Evolutionary conservation across 1,139 yeast genomes (phyloP).

Genomic region (Scheffersomyces cryptocercus): DNA sequence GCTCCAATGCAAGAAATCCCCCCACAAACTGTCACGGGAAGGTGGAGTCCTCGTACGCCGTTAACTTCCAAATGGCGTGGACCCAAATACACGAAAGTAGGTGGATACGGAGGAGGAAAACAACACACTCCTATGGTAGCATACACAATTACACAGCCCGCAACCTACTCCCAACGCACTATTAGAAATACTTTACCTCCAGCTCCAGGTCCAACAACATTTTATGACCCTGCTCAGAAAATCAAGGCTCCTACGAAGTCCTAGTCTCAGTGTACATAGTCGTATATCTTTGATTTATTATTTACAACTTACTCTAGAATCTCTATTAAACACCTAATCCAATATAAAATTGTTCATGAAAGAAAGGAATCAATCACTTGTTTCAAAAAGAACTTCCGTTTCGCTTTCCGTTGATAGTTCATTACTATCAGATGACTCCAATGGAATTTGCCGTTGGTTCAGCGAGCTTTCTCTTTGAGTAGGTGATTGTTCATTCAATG

Average conservation of each 20-base stretch:
- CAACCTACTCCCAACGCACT: not conserved
- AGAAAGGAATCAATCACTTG: not conserved
- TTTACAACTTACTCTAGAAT: no score
- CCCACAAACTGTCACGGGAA: not conserved
- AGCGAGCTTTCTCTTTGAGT: no score
- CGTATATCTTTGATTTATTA: no score
- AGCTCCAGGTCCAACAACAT: not conserved
- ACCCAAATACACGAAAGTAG: not conserved
- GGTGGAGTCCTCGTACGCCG: not conserved
- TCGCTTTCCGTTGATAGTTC: conserved; percentile 9
- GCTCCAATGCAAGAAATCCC: conserved; percentile 5
- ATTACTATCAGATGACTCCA: conserved; percentile 1
- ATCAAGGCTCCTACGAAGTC: not conserved
- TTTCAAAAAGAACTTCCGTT: conserved; percentile 14
- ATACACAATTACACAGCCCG: conserved; percentile 6
- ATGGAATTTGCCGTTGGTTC: no score
- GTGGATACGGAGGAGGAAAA: not conserved
- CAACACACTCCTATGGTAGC: conserved; percentile 2
- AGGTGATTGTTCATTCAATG: no score
- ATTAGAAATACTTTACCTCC: not conserved
- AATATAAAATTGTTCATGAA: no score
- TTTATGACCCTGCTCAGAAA: not conserved
- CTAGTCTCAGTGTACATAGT: not conserved
- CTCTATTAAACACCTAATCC: no score
- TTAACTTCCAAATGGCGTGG: not conserved